Conservation (phyloP, 2,329 filamentous ascomycete species). For the Boeremia lycopersici region DNA sequence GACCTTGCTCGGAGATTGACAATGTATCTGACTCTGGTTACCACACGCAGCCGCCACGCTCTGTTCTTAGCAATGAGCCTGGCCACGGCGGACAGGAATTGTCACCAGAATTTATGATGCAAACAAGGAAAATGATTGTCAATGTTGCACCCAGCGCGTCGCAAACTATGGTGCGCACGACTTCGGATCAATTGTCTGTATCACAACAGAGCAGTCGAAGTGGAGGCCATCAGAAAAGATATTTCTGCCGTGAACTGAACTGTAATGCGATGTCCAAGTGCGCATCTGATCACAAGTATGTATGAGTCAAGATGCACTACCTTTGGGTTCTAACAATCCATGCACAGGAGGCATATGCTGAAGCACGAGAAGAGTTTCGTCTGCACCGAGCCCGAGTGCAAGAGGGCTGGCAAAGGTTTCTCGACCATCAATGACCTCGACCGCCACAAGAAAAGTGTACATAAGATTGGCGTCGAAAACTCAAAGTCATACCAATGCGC, state of each 20-base stretch:
- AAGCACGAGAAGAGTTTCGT: constrained; percentile 71
- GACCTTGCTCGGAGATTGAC: constrained; percentile 32
- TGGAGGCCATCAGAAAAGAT: constrained; percentile 18
- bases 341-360: constrained; percentile 73
- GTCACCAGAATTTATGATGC: constrained; percentile 21
- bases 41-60: constrained; percentile 34
- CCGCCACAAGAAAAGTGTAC: constrained; percentile 77
- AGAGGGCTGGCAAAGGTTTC: constrained; percentile 67
- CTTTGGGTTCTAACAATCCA: constrained; percentile 16
- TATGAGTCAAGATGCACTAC: neutral
- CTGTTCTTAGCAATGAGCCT: constrained; percentile 40
- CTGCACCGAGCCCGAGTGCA: constrained; percentile 66
- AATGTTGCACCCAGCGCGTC: constrained; percentile 21
- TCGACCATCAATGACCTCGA: constrained; percentile 80
- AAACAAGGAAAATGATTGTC: constrained; percentile 26
- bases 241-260: constrained; percentile 18
- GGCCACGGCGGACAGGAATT: constrained; percentile 28
- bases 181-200: constrained; percentile 32
- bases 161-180: constrained; percentile 18
- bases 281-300: constrained; percentile 47
- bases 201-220: constrained; percentile 34
- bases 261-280: constrained; percentile 40
- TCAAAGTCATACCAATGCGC: constrained; percentile 63
- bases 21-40: constrained; percentile 44
- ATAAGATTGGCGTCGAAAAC: constrained; percentile 58